Evolutionary conservation across 345 rosid species (phyloP).

Genomic region (Heritiera fomes): DNA sequence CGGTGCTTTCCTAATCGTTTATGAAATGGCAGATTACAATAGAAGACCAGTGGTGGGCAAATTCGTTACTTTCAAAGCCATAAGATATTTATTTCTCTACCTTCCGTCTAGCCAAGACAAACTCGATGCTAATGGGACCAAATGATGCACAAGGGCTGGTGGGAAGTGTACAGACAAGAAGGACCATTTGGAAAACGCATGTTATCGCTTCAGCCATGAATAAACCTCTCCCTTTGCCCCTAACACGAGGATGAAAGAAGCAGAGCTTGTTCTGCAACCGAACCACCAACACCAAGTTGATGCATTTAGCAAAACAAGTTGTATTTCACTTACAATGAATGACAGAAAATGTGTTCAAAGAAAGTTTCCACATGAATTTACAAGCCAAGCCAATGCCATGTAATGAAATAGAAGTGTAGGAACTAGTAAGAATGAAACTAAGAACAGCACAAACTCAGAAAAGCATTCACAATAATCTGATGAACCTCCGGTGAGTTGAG

Average conservation of each 20-base stretch:
- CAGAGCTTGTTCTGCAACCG: neutral
- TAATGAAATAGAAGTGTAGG: neutral
- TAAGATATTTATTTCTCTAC: neutral
- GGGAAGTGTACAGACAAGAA: neutral
- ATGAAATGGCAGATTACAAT: neutral
- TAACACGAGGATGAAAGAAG: neutral
- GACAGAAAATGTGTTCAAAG: no score
- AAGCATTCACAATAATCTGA: slow-evolving; percentile 20
- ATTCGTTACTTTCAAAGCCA: neutral
- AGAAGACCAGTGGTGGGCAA: neutral
- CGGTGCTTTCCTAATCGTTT: neutral
- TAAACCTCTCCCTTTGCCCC: neutral
- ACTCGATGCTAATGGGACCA: slow-evolving; percentile 1
- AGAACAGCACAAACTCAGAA: neutral
- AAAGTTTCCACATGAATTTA: neutral
- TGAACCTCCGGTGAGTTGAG: slow-evolving; percentile 30
- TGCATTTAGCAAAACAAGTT: no score
- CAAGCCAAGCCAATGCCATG: neutral
- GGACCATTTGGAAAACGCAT: neutral
- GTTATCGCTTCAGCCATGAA: neutral
- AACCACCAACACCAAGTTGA: no score
- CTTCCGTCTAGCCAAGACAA: neutral
- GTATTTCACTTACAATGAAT: no score
- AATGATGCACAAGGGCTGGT: neutral
- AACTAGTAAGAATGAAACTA: no score